These are phyloP conservation scores for Diplodia seriata DNA, from an alignment of 2,329 filamentous ascomycete species.

Conservation along the genomic window DNA sequence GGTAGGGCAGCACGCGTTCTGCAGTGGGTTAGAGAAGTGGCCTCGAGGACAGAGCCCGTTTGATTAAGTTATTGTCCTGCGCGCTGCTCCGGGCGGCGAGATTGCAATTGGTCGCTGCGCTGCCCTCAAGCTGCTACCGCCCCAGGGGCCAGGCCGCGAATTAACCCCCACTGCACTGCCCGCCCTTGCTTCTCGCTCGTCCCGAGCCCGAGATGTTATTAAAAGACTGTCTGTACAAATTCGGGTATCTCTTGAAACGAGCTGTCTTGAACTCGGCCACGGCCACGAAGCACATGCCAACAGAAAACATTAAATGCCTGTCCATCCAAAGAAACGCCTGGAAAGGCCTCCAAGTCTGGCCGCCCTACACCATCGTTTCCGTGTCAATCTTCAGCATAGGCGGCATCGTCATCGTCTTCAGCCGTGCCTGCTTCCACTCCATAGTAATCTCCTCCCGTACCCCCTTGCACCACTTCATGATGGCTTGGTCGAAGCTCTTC, in stretches of 20 bases:
- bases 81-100: constrained; percentile 24
- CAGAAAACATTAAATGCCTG: constrained; percentile 20
- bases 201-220: constrained; percentile 20
- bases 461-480: constrained; percentile 81
- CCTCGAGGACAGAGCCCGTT: constrained; percentile 26
- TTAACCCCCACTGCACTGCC: constrained; percentile 25
- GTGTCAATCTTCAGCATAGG: constrained; percentile 49
- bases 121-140: constrained; percentile 24
- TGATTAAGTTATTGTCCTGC: constrained; percentile 29
- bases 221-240: constrained; percentile 26
- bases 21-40: not conserved
- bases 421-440: constrained; percentile 65
- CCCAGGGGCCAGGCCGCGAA: constrained; percentile 25
- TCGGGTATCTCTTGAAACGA: constrained; percentile 29
- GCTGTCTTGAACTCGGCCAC: constrained; percentile 22
- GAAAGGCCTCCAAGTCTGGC: constrained; percentile 13
- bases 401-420: constrained; percentile 41
- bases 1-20: constrained; percentile 12
- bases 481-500: constrained; percentile 80
- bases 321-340: constrained; percentile 24
- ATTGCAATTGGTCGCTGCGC: constrained; percentile 31
- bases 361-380: constrained; percentile 15
- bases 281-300: constrained; percentile 21
- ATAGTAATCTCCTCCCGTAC: constrained; percentile 83
- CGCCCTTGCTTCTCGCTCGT: constrained; percentile 24